A percentile compares a stretch with the other conserved stretches of the same genome.
These are phyloP conservation scores for Neopestalotiopsis sp. DNA, from an alignment of 2,329 filamentous ascomycete genomes.

Conservation along the genomic window DNA sequence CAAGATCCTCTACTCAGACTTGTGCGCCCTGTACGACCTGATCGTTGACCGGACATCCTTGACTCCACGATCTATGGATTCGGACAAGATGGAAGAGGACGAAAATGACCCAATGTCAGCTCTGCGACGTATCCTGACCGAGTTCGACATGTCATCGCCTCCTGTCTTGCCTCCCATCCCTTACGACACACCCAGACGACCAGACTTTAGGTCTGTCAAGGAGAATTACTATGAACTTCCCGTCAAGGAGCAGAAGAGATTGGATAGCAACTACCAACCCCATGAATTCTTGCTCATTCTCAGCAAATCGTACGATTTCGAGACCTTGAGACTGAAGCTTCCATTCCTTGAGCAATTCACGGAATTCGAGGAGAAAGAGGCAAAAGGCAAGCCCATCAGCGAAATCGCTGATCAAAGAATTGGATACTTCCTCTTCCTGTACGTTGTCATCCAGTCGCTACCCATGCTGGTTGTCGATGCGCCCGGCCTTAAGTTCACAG, in stretches of 20 bases:
- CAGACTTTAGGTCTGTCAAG: constrained; percentile 69
- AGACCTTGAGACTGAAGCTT: constrained; percentile 62
- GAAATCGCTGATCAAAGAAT: constrained; percentile 75
- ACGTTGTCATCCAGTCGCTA: constrained; percentile 77
- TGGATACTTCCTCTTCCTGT: constrained; percentile 83
- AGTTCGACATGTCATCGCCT: constrained; percentile 88
- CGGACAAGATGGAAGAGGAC: constrained; percentile 60
- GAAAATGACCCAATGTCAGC: constrained; percentile 65
- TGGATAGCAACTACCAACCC: constrained; percentile 75
- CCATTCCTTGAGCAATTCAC: constrained; percentile 75
- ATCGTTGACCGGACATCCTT: constrained; percentile 80
- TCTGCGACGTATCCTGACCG: constrained; percentile 79
- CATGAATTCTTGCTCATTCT: constrained; percentile 79
- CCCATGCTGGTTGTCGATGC: constrained; percentile 81
- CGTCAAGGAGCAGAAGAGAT: constrained; percentile 75
- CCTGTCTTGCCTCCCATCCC: constrained; percentile 91
- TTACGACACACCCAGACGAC: constrained; percentile 83
- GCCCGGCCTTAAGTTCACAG: constrained; percentile 69
- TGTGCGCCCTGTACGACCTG: constrained; percentile 86
- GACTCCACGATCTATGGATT: constrained; percentile 80
- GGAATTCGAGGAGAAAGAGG: constrained; percentile 73
- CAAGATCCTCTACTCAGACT: constrained; percentile 81
- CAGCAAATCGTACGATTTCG: constrained; percentile 82
- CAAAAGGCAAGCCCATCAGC: constrained; percentile 65
- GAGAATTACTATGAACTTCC: constrained; percentile 69